A percentile compares a stretch with the other conserved stretches of the same genome.
Conservation (phyloP, 805 yeast species). For the Candida alai region DNA sequence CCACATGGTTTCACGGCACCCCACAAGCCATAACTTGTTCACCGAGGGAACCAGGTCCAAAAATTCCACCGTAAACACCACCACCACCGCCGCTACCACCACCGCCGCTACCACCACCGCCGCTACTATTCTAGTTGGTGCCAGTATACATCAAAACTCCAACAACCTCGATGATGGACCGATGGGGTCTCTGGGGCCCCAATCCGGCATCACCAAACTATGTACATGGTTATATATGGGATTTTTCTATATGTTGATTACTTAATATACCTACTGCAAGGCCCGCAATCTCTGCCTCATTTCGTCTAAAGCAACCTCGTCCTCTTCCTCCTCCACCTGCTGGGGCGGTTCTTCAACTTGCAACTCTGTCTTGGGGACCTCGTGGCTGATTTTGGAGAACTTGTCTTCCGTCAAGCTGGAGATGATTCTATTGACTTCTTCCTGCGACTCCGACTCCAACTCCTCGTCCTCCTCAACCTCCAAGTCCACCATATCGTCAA, state of each 20-base stretch:
- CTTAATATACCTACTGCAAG: slow-evolving; percentile 45
- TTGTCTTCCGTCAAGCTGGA: slow-evolving; percentile 38
- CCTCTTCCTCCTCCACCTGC: slow-evolving; percentile 35
- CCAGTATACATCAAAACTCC: too few relatives aligned
- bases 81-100: too few relatives aligned
- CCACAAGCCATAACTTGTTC: slow-evolving; percentile 6
- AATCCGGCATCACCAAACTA: too few relatives aligned
- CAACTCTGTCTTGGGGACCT: slow-evolving; percentile 28
- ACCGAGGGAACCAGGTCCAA: background rate
- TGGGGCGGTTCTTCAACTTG: slow-evolving; percentile 14
- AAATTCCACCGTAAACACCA: too few relatives aligned
- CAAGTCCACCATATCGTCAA: slow-evolving; percentile 80
- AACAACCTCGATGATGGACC: too few relatives aligned
- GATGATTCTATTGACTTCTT: slow-evolving; percentile 59
- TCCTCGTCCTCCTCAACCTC: slow-evolving; percentile 66
- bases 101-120: too few relatives aligned
- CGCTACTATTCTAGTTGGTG: too few relatives aligned
- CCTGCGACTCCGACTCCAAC: slow-evolving; percentile 62
- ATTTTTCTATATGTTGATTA: slow-evolving; percentile 7
- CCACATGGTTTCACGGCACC: slow-evolving; percentile 8
- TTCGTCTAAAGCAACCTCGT: slow-evolving; percentile 69
- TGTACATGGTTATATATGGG: too few relatives aligned
- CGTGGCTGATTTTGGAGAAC: slow-evolving; percentile 30
- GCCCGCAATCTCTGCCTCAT: slow-evolving; percentile 91
- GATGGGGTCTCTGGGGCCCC: too few relatives aligned